Evolutionary conservation across 805 yeast genomes (phyloP).

Genomic region (Candida chilensis): DNA sequence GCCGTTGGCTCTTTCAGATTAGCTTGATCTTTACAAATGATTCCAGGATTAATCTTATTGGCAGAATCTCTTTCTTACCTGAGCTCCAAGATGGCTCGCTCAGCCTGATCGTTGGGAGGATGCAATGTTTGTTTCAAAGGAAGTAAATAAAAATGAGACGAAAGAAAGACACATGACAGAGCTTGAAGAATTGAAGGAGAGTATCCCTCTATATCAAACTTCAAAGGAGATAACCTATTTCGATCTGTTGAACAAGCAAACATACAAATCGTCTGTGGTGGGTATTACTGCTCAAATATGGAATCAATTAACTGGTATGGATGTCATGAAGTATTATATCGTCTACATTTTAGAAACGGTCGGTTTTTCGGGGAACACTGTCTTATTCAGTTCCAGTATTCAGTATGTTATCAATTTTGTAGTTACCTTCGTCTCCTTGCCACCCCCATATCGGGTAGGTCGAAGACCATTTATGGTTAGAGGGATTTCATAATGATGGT

Average conservation of each 20-base stretch:
- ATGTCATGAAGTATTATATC: constrained; percentile 35
- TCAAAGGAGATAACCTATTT: constrained; percentile 21
- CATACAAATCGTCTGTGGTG: constrained; percentile 21
- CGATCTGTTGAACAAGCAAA: constrained; percentile 28
- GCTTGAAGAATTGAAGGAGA: constrained; percentile 51
- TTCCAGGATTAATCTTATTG: no score
- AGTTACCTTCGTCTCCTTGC: constrained; percentile 26
- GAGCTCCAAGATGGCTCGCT: no score
- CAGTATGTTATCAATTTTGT: constrained; percentile 25
- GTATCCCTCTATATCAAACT: no score
- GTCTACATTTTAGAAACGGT: constrained; percentile 33
- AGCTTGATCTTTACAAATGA: no score
- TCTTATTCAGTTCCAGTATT: constrained; percentile 24
- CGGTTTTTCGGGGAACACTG: constrained; percentile 22
- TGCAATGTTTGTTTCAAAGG: no score
- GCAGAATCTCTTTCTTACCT: no score
- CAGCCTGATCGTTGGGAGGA: no score
- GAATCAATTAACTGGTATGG: constrained; percentile 33
- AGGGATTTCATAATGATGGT: constrained; percentile 25
- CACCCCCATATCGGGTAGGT: constrained; percentile 26
- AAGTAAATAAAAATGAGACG: no score
- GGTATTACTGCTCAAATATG: constrained; percentile 28
- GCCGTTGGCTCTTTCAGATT: no score
- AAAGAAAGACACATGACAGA: no score
- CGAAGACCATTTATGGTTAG: constrained; percentile 25